Percentiles rank a stretch among this genome's conserved stretches.
Evolutionary conservation across 2,329 filamentous ascomycete species (phyloP).

Genomic region (Pyrenochaeta sp.): DNA sequence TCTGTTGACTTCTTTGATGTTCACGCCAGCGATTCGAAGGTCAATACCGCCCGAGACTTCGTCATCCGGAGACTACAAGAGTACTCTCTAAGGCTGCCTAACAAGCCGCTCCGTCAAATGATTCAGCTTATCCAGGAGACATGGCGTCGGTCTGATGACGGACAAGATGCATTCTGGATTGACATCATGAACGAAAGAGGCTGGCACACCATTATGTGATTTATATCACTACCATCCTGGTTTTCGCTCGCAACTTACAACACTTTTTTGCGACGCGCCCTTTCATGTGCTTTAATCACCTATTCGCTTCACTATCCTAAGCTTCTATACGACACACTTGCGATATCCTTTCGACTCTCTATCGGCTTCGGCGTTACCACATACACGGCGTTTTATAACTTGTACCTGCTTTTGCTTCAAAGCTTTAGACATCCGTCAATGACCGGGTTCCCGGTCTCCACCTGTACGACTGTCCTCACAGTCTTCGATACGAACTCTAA

Average conservation of each 20-base stretch:
- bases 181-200: slow-evolving; percentile 66
- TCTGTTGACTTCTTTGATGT: slow-evolving; percentile 48
- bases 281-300: background rate
- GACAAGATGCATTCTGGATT: slow-evolving; percentile 63
- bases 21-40: slow-evolving; percentile 53
- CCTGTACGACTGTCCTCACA: slow-evolving; percentile 19
- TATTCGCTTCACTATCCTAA: slow-evolving; percentile 3
- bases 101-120: slow-evolving; percentile 61
- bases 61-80: slow-evolving; percentile 59
- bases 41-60: slow-evolving; percentile 59
- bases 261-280: background rate
- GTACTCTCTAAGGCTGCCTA: slow-evolving; percentile 58
- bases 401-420: slow-evolving; percentile 15
- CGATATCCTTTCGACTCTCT: background rate
- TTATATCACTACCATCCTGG: slow-evolving; percentile 5
- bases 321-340: slow-evolving; percentile 8
- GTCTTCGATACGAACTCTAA: slow-evolving; percentile 31
- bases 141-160: slow-evolving; percentile 61
- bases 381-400: slow-evolving; percentile 16
- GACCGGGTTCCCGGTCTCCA: slow-evolving; percentile 22
- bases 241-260: slow-evolving; percentile 4
- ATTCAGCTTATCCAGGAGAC: slow-evolving; percentile 62
- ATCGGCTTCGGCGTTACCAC: slow-evolving; percentile 12
- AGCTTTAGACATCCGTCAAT: slow-evolving; percentile 13
- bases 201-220: slow-evolving; percentile 65